Percentiles rank a stretch among this genome's conserved stretches.
Conservation (phyloP, 352 stramenopile genomes). For the Elongisporangium undulatum region DNA sequence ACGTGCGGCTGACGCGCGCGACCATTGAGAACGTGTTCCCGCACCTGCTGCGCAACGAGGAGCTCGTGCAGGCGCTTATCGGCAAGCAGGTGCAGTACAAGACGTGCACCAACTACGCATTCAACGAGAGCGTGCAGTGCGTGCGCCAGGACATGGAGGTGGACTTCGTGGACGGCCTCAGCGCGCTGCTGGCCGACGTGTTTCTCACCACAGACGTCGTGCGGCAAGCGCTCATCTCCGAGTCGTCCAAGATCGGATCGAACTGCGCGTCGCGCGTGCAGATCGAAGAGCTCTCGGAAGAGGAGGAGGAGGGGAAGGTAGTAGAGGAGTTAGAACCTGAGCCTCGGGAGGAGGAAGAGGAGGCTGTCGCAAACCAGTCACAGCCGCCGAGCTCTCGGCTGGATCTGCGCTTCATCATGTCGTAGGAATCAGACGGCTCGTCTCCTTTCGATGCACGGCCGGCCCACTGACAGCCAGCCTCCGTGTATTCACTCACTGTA, state of each 20-base stretch:
- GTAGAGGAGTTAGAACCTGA: no score
- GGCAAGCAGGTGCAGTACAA: constrained; percentile 29
- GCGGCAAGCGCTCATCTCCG: constrained; percentile 19
- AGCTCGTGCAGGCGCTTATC: constrained; percentile 27
- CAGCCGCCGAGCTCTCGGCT: neutral
- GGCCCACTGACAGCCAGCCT: neutral
- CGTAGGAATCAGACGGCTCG: neutral
- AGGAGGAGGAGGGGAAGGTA: neutral
- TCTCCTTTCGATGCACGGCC: neutral
- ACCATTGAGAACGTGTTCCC: constrained; percentile 49
- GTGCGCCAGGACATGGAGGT: constrained; percentile 30
- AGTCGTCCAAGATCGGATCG: constrained; percentile 20
- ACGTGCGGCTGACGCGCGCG: constrained; percentile 23
- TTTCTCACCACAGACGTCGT: constrained; percentile 20
- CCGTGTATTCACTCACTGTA: neutral
- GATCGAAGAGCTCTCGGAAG: neutral
- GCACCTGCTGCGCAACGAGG: constrained; percentile 29
- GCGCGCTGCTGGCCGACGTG: constrained; percentile 19
- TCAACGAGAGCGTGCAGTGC: constrained; percentile 37
- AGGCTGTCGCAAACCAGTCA: neutral
- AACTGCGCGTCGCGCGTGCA: neutral
- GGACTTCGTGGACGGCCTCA: constrained; percentile 40
- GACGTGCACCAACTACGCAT: constrained; percentile 33
- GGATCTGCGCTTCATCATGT: neutral
- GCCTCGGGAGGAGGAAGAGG: neutral